Evolutionary conservation across 1,284 basidiomycete genomes (phyloP).

Genomic region (Peniophora sp.): DNA sequence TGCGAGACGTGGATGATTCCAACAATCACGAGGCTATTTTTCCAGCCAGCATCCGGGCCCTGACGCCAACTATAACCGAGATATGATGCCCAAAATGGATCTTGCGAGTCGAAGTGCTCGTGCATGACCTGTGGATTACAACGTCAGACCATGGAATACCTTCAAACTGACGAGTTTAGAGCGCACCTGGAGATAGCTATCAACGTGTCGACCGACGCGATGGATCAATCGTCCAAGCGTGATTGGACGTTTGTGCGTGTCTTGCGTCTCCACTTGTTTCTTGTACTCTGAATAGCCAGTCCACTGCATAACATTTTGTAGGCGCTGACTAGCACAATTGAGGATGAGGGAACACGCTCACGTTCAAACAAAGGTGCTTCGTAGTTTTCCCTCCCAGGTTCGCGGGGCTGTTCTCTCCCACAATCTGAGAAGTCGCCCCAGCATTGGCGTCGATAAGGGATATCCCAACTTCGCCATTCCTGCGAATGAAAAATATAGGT

Average conservation of each 20-base stretch:
- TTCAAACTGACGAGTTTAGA: no score
- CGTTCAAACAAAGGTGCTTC: not conserved
- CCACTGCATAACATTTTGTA: not conserved
- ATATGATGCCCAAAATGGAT: no score
- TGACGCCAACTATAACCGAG: not conserved
- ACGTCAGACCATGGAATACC: no score
- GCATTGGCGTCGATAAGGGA: not conserved
- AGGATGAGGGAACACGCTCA: not conserved
- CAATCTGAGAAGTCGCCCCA: not conserved
- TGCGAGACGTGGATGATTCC: conserved; percentile 10
- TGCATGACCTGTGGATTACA: not conserved
- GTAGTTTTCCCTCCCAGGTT: not conserved
- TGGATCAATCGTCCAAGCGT: not conserved
- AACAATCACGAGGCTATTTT: conserved; percentile 4
- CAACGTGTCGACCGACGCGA: not conserved
- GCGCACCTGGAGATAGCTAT: not conserved
- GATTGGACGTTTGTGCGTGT: not conserved
- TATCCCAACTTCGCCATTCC: not conserved
- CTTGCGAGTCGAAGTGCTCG: not conserved
- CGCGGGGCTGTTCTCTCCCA: not conserved
- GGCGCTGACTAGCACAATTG: not conserved
- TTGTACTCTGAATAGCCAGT: not conserved
- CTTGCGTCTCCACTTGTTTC: conserved; percentile 1
- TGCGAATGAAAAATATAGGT: not conserved
- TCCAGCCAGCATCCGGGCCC: not conserved